Percentiles rank a stretch among this genome's conserved stretches.
phyloP scores from a whole-genome alignment of 106 monocot genomes.

The Acorus gramineus region DNA sequence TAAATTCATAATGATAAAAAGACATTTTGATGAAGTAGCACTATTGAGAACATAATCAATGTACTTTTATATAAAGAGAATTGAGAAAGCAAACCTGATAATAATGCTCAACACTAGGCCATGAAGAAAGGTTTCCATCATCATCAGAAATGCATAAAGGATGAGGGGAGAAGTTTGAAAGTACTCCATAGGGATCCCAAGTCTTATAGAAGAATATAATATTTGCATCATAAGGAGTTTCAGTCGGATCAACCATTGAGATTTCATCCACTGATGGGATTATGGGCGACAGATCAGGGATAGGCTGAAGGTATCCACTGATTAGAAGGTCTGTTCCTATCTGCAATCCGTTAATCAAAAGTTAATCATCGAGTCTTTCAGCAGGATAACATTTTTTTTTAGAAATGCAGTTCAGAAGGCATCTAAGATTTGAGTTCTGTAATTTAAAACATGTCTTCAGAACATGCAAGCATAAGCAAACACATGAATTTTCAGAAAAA shows the following conservation, averaged over 20 bases:
- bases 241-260: slow-evolving; percentile 59
- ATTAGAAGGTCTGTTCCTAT: slow-evolving; percentile 85
- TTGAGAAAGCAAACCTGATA: slow-evolving; percentile 51
- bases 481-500: no score
- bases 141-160: slow-evolving; percentile 54
- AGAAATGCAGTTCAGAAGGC: background rate
- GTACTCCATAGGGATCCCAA: slow-evolving; percentile 85
- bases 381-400: background rate
- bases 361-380: no score
- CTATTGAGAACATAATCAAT: no score
- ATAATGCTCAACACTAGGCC: slow-evolving; percentile 90
- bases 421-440: no score
- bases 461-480: no score
- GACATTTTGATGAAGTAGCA: no score
- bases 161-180: slow-evolving; percentile 98
- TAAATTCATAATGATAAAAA: no score
- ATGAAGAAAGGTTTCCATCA: slow-evolving; percentile 44
- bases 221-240: slow-evolving; percentile 68
- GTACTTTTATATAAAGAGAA: no score
- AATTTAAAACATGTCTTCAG: no score
- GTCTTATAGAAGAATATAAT: slow-evolving; percentile 98
- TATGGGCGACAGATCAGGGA: slow-evolving; percentile 74
- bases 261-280: slow-evolving; percentile 76
- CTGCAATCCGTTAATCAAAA: slow-evolving; percentile 29
- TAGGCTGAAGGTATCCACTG: slow-evolving; percentile 91